phyloP scores from a whole-genome alignment of 192 early-diverging fungal genomes.

The Rhizoclosmatium globosum region DNA sequence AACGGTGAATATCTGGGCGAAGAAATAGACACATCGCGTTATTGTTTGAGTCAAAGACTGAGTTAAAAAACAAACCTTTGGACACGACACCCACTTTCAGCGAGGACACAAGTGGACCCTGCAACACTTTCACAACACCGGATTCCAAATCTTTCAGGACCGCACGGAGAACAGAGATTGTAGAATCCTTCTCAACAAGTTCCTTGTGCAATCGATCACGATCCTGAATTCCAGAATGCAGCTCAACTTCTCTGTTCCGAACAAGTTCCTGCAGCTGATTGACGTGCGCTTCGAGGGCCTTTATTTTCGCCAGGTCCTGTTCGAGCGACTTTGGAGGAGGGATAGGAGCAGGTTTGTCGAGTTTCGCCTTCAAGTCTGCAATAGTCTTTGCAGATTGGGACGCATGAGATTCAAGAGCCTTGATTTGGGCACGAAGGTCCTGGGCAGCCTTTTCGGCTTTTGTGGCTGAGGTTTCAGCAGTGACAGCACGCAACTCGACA shows the following conservation, averaged over 20 bases:
- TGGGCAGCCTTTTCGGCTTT: not conserved
- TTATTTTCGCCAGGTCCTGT: not conserved
- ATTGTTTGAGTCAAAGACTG: not conserved
- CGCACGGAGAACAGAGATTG: not conserved
- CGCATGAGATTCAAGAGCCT: constrained; percentile 18
- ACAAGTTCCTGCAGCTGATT: constrained; percentile 8
- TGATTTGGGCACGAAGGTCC: constrained; percentile 9
- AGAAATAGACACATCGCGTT: not conserved
- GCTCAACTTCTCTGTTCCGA: not conserved
- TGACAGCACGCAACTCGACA: not conserved
- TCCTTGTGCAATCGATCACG: not conserved
- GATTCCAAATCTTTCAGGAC: constrained; percentile 4
- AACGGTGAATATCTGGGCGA: constrained; percentile 19
- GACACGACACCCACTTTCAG: constrained; percentile 15
- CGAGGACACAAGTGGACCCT: not conserved
- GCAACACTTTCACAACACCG: not conserved
- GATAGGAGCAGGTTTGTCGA: not conserved
- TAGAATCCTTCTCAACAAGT: not conserved
- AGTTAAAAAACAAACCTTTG: constrained; percentile 1
- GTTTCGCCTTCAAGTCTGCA: not conserved
- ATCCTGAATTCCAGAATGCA: not conserved
- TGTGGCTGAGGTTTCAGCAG: not conserved
- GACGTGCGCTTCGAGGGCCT: constrained; percentile 4
- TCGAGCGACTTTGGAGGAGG: not conserved
- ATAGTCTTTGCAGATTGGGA: constrained; percentile 1